Evolutionary conservation across 805 yeast species (phyloP), one percentile per base, ranked within the genome.

Genomic region (Sporopachydermia quercuum): DNA sequence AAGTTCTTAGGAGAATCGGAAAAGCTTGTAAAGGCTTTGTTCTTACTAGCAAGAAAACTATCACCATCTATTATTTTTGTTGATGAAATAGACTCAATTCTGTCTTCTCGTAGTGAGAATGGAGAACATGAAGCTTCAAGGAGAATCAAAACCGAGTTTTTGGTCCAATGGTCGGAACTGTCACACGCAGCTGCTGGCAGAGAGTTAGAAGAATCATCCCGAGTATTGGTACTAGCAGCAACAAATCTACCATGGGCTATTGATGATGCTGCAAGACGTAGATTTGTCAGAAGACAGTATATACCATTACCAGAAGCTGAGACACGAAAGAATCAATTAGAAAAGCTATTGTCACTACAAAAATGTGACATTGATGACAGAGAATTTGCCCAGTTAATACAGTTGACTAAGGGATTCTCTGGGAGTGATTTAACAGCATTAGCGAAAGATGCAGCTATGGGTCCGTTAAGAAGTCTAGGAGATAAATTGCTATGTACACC

Each of bases 371-470:
- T 89, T 15, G 56, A 71, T 11, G 81, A 72, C 0, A 66, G 54
- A 2, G 95, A 87, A 45, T 70, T 75, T 44, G 67, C 68, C 5
- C 62, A 63, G 35, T 62, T 89, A 16, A 67, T 82, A n/a, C 62
- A 63, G 5, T 55, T 81, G 49, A 86, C 97, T 0, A 75, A 76
- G 4, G 89, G 84, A 0, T 85, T 77, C 57, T 81, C 94, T n/a
- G 95, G 96, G 2, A 77, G 89, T 47, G 98, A 89, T 58, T 70
- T 89, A 35, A 86, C 96, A 0, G 87, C 95, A 1, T 59, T 89
- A 44, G 94, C 96, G 1, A 89, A 87, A 58, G 96, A 89, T 56
- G 93, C 96, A 2, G 96, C 98, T 1, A 87, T 89, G 96, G 96
- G 95, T 1, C 97, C 98, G 1, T 63, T 91, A 30, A 68, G 98